phyloP scores from a whole-genome alignment of 2,329 filamentous ascomycete species.

The Remersonia thermophila region DNA sequence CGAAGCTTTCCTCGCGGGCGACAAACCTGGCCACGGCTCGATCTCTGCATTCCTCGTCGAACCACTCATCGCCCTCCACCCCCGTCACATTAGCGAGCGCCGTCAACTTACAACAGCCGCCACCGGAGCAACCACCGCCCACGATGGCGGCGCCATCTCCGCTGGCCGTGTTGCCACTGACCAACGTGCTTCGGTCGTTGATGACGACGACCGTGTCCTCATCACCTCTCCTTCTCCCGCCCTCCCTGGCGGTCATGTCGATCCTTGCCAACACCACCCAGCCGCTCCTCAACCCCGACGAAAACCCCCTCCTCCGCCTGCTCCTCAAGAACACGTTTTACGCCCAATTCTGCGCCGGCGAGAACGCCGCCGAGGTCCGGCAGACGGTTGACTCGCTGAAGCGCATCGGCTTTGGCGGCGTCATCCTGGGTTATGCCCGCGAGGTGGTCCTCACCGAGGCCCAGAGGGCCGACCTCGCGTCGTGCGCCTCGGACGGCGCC shows the following conservation, averaged over 20 bases:
- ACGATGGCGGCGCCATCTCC: conserved; percentile 22
- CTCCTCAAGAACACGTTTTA: conserved; percentile 77
- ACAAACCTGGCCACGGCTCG: conserved; percentile 8
- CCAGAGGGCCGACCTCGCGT: conserved; percentile 33
- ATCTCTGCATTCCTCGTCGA: conserved; percentile 20
- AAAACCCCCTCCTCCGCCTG: conserved; percentile 56
- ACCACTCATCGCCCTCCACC: conserved; percentile 13
- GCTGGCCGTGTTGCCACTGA: conserved; percentile 54
- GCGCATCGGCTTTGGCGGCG: conserved; percentile 65
- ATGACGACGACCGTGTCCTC: conserved; percentile 59
- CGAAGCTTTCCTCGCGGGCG: too few relatives aligned
- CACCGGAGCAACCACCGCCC: conserved; percentile 3
- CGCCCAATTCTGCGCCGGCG: conserved; percentile 80
- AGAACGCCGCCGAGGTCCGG: conserved; percentile 55
- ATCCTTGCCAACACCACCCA: conserved; percentile 57
- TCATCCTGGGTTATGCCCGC: conserved; percentile 72
- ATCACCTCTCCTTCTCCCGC: conserved; percentile 53
- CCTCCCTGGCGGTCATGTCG: conserved; percentile 57
- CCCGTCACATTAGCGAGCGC: conserved; percentile 11
- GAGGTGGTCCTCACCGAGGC: conserved; percentile 61
- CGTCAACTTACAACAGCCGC: conserved; percentile 2
- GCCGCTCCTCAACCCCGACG: conserved; percentile 58
- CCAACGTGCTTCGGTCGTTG: conserved; percentile 55
- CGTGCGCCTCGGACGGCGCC: conserved; percentile 33
- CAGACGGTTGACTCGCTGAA: conserved; percentile 54